Conservation (phyloP, 371 early-diverging fungal genomes). For the Rhizopus microsporus region DNA sequence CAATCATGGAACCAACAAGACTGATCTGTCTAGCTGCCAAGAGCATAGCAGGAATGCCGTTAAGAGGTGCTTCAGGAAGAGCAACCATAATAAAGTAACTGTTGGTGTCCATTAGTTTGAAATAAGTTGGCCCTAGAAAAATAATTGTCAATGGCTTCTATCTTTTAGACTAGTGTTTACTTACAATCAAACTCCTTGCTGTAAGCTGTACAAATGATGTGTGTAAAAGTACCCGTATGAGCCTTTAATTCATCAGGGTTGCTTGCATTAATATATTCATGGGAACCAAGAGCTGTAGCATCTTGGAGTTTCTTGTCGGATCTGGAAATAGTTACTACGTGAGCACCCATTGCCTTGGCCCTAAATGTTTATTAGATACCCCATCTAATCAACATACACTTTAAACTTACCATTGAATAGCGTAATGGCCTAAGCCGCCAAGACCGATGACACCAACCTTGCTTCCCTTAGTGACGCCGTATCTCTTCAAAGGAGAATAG, state of each 20-base stretch:
- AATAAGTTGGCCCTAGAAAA: conserved; percentile 17
- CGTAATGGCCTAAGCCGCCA: conserved; percentile 75
- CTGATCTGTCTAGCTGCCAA: conserved; percentile 38
- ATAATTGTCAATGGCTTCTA: background rate
- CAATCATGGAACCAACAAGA: conserved; percentile 71
- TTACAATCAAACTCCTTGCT: conserved; percentile 44
- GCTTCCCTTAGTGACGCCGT: conserved; percentile 46
- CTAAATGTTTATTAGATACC: background rate
- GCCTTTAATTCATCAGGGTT: conserved; percentile 9
- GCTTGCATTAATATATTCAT: conserved; percentile 28
- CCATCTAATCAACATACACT: background rate
- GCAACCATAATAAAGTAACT: conserved; percentile 60
- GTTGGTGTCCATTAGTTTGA: conserved; percentile 42
- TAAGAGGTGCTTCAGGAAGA: conserved; percentile 56
- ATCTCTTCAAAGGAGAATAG: conserved; percentile 59
- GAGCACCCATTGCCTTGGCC: conserved; percentile 62
- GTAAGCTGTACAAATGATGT: conserved; percentile 39
- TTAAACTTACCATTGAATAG: conserved; percentile 38
- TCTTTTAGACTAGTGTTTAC: background rate
- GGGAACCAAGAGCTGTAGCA: conserved; percentile 34
- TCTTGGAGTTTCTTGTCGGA: conserved; percentile 38
- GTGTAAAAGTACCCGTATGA: conserved; percentile 19
- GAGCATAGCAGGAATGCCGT: conserved; percentile 9
- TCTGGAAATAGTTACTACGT: conserved; percentile 52
- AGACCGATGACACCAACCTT: conserved; percentile 59